Evolutionary conservation across 208 protist genomes (phyloP), one percentile per base, ranked within the genome.

Genomic region (Leishmania turanica): DNA sequence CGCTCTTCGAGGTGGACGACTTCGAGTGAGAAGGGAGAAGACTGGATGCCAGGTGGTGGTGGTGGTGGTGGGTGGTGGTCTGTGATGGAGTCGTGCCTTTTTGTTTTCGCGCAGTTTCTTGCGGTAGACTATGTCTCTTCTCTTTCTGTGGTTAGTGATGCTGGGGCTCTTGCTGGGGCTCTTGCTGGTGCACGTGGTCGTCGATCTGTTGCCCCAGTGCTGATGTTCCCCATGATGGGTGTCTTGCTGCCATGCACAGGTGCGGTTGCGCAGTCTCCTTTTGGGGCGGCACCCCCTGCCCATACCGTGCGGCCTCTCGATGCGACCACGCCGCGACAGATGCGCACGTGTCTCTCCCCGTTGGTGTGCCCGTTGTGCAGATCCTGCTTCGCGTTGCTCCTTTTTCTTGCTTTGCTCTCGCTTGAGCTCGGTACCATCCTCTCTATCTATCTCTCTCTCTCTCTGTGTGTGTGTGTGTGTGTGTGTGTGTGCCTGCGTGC

Each of bases 1-100:
- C 93, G 0, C 77, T 81, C 0, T 93, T 91, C 75, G 84, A 96
- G 0, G 89, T 94, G 24, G 80, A 84, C 15, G 76, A 66, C 64
- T 71, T 80, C 15, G 62, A 80, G 31, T 77, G 65, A 37, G 34
- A 62, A 21, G 19, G 47, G 0, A 75, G 15, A n/a, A 11, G 54
- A 13, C 17, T 21, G 42, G 79, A 64, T 66, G 37, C 9, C 9
- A 1, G 40, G 1, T 81, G 42, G 0, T 37, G 37, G 37, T 37
- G 37, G 37, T 42, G 40, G 40, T 42, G 42, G 40, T 2, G 53
- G 5, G n/a, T 19, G 31, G 62, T 74, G 45, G 27, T 3, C 2
- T 34, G 34, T 34, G 34, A 34, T 34, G 34, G 66, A 15, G 9
- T 49, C 2, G 40, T 72, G 66, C 27, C 11, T 27, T 21, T 34